Base-by-base conservation (phyloP, 805 yeast species). In the Teunomyces stri region DNA sequence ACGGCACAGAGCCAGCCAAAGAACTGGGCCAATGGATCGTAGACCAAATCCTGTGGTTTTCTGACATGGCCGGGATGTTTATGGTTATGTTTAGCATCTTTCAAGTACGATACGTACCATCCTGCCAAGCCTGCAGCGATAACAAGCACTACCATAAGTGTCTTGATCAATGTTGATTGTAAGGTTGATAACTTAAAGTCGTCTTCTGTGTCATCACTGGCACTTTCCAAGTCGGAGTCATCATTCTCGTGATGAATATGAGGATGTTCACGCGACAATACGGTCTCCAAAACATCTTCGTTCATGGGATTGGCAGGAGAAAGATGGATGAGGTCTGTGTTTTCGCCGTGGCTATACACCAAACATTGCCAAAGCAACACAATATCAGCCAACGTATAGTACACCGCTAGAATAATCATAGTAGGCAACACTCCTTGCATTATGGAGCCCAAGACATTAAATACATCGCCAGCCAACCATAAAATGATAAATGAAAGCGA, bases 391-490 rank as follows among this genome's bases (percentile, higher is more conserved):
- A 86, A 64, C 0, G 98, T 91, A 65, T 94, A 94, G 68, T 94
- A 94, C 0, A 92, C 79, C 1, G 98, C 98, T 48, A 94, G 76
- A 4, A 91, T 80, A 50, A 87, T 84, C 97, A 94, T 94, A 0
- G 99, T 94, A 20, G 97, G 96, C 52, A 94, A 73, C 1, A 92
- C 90, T 10, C 90, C 89, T 67, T 94, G 98, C 54, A 91, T 65
- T 3, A 91, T 74, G 1, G 97, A 91, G 6, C 99, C 99, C 21
- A 92, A 65, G 11, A 92, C 92, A 60, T 94, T 94, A 70, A 94
- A 92, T 0, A 92, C 81, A 66, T 94, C 99, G 41, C 98, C 99
- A 1, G 86, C 81, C 21, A 94, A 74, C 99, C 99, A 94, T 21
- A 94, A 74, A 6, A 89, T 78, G 16, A 94, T 88, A 66, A 94